Evolutionary conservation across 352 stramenopile genomes (phyloP).

Genomic region (Pythium rhizo-oryzae): DNA sequence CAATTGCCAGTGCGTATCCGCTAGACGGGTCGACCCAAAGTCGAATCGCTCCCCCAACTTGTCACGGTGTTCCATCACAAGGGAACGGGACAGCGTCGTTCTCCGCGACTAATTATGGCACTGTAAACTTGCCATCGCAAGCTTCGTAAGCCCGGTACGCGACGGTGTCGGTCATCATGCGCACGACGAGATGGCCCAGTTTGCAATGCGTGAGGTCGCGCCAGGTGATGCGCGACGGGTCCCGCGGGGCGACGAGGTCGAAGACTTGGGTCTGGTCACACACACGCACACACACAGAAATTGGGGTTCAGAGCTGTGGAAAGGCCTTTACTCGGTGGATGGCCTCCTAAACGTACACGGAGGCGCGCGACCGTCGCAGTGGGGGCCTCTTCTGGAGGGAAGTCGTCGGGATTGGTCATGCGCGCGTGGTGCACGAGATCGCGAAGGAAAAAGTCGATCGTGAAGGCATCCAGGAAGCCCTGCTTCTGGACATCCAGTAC

Average conservation of each 20-base stretch:
- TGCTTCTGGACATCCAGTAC: constrained; percentile 72
- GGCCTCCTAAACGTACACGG: constrained; percentile 34
- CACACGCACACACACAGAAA: too few species aligned
- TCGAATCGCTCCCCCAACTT: too few species aligned
- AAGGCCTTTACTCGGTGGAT: too few species aligned
- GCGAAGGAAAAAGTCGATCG: constrained; percentile 63
- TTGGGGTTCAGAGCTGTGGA: too few species aligned
- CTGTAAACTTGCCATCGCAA: constrained; percentile 42
- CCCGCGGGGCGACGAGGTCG: constrained; percentile 48
- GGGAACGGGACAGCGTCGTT: not conserved
- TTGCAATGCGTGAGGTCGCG: constrained; percentile 56
- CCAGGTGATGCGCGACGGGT: constrained; percentile 56
- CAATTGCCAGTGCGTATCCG: too few species aligned
- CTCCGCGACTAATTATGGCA: not conserved
- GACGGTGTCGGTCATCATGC: constrained; percentile 66
- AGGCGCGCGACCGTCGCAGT: constrained; percentile 24
- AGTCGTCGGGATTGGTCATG: constrained; percentile 33
- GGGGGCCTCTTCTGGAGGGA: not conserved
- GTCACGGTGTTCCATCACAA: not conserved
- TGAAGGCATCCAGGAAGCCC: constrained; percentile 60
- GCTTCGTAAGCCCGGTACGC: constrained; percentile 57
- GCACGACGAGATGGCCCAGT: constrained; percentile 52
- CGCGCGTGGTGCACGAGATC: constrained; percentile 56
- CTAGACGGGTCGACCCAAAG: too few species aligned
- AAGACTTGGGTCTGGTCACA: constrained; percentile 60